Percentiles rank a stretch among this genome's conserved stretches.
These are phyloP conservation scores for Ophiostoma novo-ulmi DNA, from an alignment of 2,329 filamentous ascomycete genomes.

Conservation along the genomic window DNA sequence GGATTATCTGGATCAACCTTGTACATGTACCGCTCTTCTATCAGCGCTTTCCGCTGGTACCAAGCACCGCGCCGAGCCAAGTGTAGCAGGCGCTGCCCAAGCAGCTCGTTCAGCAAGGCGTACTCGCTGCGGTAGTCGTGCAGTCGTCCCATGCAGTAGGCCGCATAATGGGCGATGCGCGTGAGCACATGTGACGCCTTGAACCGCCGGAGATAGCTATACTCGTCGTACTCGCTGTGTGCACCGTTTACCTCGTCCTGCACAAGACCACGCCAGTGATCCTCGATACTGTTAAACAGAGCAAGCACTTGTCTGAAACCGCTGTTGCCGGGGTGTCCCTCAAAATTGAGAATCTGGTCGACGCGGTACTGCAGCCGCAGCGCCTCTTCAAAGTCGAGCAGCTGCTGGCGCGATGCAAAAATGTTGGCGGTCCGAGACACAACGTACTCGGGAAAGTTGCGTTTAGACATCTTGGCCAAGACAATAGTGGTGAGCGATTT, in stretches of 20 bases:
- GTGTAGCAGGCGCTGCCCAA: slow-evolving; percentile 79
- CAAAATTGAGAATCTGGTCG: slow-evolving; percentile 76
- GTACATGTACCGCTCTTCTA: slow-evolving; percentile 95
- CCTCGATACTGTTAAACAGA: slow-evolving; percentile 68
- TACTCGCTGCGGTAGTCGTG: slow-evolving; percentile 79
- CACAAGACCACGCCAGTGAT: slow-evolving; percentile 72
- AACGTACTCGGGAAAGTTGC: slow-evolving; percentile 85
- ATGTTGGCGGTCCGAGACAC: slow-evolving; percentile 87
- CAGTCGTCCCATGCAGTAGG: slow-evolving; percentile 70
- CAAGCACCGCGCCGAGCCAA: slow-evolving; percentile 77
- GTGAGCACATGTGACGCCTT: slow-evolving; percentile 92
- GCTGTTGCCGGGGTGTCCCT: slow-evolving; percentile 61
- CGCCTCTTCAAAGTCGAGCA: slow-evolving; percentile 86
- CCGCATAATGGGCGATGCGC: slow-evolving; percentile 82
- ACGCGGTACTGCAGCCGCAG: slow-evolving; percentile 75
- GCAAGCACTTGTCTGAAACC: slow-evolving; percentile 63
- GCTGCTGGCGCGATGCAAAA: slow-evolving; percentile 66
- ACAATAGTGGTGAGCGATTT: slow-evolving; percentile 95
- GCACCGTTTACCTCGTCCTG: slow-evolving; percentile 67
- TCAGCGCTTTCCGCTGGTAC: slow-evolving; percentile 90
- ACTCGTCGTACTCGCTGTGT: slow-evolving; percentile 73
- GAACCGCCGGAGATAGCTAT: slow-evolving; percentile 81
- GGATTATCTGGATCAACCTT: slow-evolving; percentile 43
- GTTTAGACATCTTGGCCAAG: slow-evolving; percentile 77
- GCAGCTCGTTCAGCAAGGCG: slow-evolving; percentile 64